phyloP scores from a whole-genome alignment of 2,329 filamentous ascomycete species.

The Byssothecium circinans region DNA sequence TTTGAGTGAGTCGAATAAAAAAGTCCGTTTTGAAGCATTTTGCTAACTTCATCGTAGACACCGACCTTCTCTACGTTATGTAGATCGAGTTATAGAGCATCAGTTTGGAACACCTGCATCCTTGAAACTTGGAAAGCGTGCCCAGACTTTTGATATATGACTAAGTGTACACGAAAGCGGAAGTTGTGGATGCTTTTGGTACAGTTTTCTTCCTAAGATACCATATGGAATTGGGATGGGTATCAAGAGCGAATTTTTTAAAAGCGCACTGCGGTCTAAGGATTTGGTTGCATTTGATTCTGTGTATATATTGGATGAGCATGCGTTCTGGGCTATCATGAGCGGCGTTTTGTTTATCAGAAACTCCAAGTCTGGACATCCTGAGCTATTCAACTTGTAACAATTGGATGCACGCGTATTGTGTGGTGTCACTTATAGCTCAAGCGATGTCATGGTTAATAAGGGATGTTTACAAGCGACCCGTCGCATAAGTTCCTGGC shows the following conservation, averaged over 20 bases:
- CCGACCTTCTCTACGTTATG: conserved; percentile 51
- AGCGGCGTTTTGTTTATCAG: conserved; percentile 1
- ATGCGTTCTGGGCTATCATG: conserved; percentile 1
- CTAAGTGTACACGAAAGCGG: neutral
- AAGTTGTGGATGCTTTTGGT: neutral
- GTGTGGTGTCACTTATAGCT: neutral
- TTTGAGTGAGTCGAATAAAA: conserved; percentile 67
- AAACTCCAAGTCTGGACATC: neutral
- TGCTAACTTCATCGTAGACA: conserved; percentile 35
- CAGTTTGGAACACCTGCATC: too few relatives aligned
- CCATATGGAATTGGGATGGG: conserved; percentile 1
- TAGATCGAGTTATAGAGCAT: conserved; percentile 20
- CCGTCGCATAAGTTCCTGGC: neutral
- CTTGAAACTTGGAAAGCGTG: too few relatives aligned
- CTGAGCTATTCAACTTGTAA: neutral
- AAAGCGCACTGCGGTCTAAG: neutral
- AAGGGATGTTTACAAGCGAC: neutral
- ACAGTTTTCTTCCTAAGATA: neutral
- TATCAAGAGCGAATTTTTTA: neutral
- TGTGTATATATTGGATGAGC: conserved; percentile 3
- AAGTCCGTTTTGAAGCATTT: neutral
- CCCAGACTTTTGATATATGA: too few relatives aligned
- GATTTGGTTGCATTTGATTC: neutral
- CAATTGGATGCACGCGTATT: neutral
- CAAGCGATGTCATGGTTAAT: neutral